phyloP scores from a whole-genome alignment of 1,284 basidiomycete species.

The Jaminaea rosea region DNA sequence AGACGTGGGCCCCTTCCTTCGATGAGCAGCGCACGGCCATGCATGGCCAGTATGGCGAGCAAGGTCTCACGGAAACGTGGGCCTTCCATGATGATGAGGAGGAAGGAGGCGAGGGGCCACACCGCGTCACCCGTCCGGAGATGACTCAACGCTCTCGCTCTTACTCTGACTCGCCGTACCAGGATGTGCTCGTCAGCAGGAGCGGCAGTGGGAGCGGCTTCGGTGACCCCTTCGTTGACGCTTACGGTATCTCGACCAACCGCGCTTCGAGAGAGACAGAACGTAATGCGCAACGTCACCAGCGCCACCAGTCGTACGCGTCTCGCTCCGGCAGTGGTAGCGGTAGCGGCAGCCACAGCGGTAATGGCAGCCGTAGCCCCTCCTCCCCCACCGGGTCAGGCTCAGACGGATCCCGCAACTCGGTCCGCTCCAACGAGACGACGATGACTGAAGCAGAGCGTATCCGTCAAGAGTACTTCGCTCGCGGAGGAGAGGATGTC shows the following conservation, averaged over 20 bases:
- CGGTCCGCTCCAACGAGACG: constrained; percentile 14
- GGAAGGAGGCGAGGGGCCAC: no score
- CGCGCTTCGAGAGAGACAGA: background rate
- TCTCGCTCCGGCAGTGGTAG: constrained; percentile 4
- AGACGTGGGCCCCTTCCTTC: constrained; percentile 31
- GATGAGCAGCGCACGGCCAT: constrained; percentile 16
- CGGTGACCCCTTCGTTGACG: constrained; percentile 5
- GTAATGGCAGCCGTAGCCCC: background rate
- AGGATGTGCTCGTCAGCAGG: constrained; percentile 2
- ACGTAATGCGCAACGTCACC: constrained; percentile 9
- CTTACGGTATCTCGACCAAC: constrained; percentile 5
- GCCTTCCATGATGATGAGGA: constrained; percentile 4
- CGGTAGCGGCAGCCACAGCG: constrained; percentile 5
- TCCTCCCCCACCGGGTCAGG: constrained; percentile 13
- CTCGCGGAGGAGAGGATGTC: background rate
- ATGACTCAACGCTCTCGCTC: no score
- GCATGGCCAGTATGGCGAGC: constrained; percentile 6
- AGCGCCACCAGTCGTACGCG: constrained; percentile 14
- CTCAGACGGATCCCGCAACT: constrained; percentile 11
- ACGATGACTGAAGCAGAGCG: constrained; percentile 31
- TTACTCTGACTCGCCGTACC: constrained; percentile 2
- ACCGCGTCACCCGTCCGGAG: no score
- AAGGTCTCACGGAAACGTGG: constrained; percentile 12
- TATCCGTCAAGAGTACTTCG: constrained; percentile 23
- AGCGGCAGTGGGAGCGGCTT: constrained; percentile 15